Percentiles rank a stretch among this genome's conserved stretches.
Conservation (phyloP, 225 moss, liverwort and hornwort species). For the Lunularia cruciata region DNA sequence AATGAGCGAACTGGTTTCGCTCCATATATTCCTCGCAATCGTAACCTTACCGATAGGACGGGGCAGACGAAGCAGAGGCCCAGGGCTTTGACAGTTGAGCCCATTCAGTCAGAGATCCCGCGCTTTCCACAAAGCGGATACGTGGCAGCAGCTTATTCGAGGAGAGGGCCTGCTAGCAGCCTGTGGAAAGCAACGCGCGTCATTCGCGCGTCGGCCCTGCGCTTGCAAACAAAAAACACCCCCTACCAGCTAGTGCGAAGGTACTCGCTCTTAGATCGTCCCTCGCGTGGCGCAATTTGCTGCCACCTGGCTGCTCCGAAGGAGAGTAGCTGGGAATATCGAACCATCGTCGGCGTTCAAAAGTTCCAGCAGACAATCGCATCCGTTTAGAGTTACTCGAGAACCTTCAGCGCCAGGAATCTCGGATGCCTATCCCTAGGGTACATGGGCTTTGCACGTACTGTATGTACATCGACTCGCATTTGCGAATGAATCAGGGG, state of each 20-base stretch:
- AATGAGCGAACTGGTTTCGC: too few relatives aligned
- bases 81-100: neutral
- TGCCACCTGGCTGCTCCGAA: neutral
- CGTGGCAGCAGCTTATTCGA: neutral
- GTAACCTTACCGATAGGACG: too few relatives aligned
- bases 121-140: neutral
- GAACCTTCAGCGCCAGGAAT: neutral
- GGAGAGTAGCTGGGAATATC: neutral
- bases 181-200: neutral
- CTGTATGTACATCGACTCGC: neutral
- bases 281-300: neutral
- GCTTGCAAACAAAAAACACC: neutral
- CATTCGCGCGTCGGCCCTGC: neutral
- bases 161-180: neutral
- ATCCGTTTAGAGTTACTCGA: neutral
- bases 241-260: neutral
- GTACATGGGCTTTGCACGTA: neutral
- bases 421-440: neutral
- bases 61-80: neutral
- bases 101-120: neutral
- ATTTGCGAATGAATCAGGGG: neutral
- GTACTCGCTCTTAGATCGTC: neutral
- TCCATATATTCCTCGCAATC: too few relatives aligned
- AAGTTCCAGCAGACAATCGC: neutral
- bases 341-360: neutral